Base-by-base conservation (phyloP, 345 rosid species). In the Lumnitzera racemosa region DNA sequence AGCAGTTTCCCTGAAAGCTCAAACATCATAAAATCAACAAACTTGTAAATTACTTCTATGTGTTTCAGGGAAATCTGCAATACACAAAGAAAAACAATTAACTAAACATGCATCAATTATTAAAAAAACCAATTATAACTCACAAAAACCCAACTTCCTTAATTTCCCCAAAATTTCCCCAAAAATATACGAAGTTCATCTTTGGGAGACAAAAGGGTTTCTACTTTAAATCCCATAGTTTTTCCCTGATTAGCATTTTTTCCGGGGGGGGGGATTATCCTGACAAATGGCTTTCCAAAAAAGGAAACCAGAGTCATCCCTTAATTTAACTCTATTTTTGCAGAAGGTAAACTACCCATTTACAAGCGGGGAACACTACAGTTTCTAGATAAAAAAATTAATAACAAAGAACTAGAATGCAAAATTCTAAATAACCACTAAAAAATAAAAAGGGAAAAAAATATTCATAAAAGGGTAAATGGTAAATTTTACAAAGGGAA, bases 1-100 rank as follows among this genome's bases (percentile, higher is more conserved):
- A 29, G 80, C 71, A 50, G 80, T 71, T 53, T 76, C 76, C 46
- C n/a, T n/a, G n/a, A 76, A 68, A 47, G 73, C 76, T 76, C 80
- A 61, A 47, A 68, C 65, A 63, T 76, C 80, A 59, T 71, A 76
- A 65, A 67, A 76, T 76, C 80, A 61, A 76, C 46, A 50, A 53
- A 68, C 61, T 67, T 75, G 29, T 71, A n/a, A 66, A 65, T 68
- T 68, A 67, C 58, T 63, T 58, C 67, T 63, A 15, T 64, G 65
- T 1, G 60, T 62, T 64, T 68, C 76, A 23, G 57, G 60, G 11
- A n/a, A n/a, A 76, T 68, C 80, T 76, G 73, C 59, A 16, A 62
- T 48, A 36, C 3, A 9, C 47, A 52, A 62, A 13, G 15, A 16
- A 46, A 49, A 52, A 49, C 15, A 51, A 20, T 49, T 4, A 49